A percentile compares a stretch with the other conserved stretches of the same genome.
These are phyloP conservation scores for Drechslerella coelobrocha DNA, from an alignment of 2,329 filamentous ascomycete species.

Conservation along the genomic window DNA sequence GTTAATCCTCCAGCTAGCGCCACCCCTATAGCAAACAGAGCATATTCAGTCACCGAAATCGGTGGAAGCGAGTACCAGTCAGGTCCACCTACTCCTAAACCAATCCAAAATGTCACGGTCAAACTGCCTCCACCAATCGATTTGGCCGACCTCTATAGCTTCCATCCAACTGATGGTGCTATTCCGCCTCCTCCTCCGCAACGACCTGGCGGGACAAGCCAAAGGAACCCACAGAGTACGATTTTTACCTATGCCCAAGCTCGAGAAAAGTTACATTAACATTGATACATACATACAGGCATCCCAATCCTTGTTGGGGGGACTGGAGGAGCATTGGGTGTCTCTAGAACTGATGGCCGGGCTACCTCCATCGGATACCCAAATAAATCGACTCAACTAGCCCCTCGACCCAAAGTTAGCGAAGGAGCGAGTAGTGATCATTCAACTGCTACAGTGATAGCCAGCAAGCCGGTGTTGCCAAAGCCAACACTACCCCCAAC, in stretches of 20 bases:
- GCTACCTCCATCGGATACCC: not conserved
- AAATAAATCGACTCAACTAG: not conserved
- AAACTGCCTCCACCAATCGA: not conserved
- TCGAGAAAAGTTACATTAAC: too few relatives aligned
- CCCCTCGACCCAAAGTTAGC: not conserved
- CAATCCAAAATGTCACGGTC: not conserved
- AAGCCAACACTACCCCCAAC: not conserved
- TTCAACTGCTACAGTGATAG: conserved; percentile 8
- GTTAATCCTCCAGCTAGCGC: too few relatives aligned
- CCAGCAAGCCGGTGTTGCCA: not conserved
- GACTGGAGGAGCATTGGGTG: not conserved
- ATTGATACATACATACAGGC: not conserved
- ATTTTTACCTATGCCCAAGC: too few relatives aligned
- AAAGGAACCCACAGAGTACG: too few relatives aligned
- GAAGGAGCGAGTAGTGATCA: conserved; percentile 6
- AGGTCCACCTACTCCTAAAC: not conserved
- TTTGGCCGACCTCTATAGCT: conserved; percentile 15
- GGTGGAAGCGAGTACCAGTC: conserved; percentile 4
- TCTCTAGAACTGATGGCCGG: conserved; percentile 15
- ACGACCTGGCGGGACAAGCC: not conserved
- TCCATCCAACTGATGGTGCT: conserved; percentile 4
- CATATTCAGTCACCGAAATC: not conserved
- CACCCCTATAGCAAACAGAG: too few relatives aligned
- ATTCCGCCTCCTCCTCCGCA: not conserved
- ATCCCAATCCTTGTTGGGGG: not conserved